Conservation (phyloP, 2,329 filamentous ascomycete genomes). For the Celoporthe dispersa region DNA sequence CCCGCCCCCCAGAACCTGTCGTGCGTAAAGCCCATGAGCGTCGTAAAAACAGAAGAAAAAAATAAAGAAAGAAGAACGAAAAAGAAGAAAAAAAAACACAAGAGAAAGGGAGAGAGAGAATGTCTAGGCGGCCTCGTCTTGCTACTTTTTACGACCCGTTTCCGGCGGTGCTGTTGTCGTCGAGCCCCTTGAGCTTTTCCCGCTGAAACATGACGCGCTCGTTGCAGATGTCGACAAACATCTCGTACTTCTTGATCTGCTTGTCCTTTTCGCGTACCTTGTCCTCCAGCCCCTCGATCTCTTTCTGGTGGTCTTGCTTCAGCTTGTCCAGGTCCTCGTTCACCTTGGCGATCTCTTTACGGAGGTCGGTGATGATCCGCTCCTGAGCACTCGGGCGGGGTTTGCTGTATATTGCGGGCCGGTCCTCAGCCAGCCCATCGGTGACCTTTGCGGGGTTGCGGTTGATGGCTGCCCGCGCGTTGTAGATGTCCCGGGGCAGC, state of each 20-base stretch:
- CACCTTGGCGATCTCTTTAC: slow-evolving; percentile 62
- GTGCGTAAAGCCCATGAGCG: slow-evolving; percentile 22
- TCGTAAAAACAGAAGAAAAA: background rate
- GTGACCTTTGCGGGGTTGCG: slow-evolving; percentile 67
- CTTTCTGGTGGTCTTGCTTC: slow-evolving; percentile 59
- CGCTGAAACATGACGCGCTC: slow-evolving; percentile 67
- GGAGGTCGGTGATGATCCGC: slow-evolving; percentile 64
- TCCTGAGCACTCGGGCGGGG: slow-evolving; percentile 66
- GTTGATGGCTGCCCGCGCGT: slow-evolving; percentile 68
- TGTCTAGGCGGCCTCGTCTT: background rate
- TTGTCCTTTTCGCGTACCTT: slow-evolving; percentile 67
- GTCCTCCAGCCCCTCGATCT: slow-evolving; percentile 61
- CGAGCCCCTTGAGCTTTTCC: slow-evolving; percentile 50
- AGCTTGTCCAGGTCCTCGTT: slow-evolving; percentile 60
- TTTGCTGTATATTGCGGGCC: slow-evolving; percentile 69
- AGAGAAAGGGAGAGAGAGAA: too few species aligned
- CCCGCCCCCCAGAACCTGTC: background rate
- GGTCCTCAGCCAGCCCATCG: slow-evolving; percentile 61
- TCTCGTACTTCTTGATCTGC: slow-evolving; percentile 67
- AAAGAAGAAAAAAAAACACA: too few species aligned
- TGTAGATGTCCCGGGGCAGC: slow-evolving; percentile 69
- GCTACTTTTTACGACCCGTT: slow-evolving; percentile 6
- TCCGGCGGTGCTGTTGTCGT: slow-evolving; percentile 28
- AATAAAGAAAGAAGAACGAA: background rate
- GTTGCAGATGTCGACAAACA: slow-evolving; percentile 73